Base-by-base conservation (phyloP, 768 basidiomycete species). In the Collybia sordida region DNA sequence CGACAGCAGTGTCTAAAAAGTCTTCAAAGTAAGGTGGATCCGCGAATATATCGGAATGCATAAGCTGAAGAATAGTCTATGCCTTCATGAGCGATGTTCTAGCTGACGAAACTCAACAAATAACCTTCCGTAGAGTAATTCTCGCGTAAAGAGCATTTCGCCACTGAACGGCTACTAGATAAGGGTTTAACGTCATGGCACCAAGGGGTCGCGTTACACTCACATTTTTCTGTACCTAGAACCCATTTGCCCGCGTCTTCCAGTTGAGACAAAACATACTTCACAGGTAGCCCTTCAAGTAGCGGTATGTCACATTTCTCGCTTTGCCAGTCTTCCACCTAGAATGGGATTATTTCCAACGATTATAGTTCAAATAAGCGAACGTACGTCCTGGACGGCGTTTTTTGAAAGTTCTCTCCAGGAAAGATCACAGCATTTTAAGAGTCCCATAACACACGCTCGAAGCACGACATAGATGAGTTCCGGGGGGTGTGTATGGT, bases 271-370 rank as follows among this genome's bases (percentile, higher is more conserved):
- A 86, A 50, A 21, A 89, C 65, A 49, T 77, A 74, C 41, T 72
- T 71, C 15, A 80, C 77, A 15, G 82, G 75, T 22, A 85, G 64
- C 6, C 77, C 74, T 67, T 94, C 89, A 8, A 85, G 72, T 4
- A 95, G 71, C 0, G 83, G 80, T 0, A 95, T 76, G 17, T 92
- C 92, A 58, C 85, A 88, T 68, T 93, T 94, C 55, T 97, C 93
- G 50, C 87, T 79, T 64, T 92, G 90, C 85, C 90, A 92, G 59
- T 93, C 91, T 73, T 93, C 92, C 52, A 80, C 74, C 91, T 93
- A 45, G 27, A 52, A 35, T 42, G 25, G 56, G 45, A n/a, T 42
- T 47, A 45, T 21, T 38, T 40, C 40, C 41, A 18, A 56, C 19
- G 45, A 50, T 54, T 53, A 51, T 31, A 31, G 14, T 31, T 3